These are phyloP conservation scores for Penicillium paneum DNA, from an alignment of 2,329 filamentous ascomycete genomes.

Conservation along the genomic window DNA sequence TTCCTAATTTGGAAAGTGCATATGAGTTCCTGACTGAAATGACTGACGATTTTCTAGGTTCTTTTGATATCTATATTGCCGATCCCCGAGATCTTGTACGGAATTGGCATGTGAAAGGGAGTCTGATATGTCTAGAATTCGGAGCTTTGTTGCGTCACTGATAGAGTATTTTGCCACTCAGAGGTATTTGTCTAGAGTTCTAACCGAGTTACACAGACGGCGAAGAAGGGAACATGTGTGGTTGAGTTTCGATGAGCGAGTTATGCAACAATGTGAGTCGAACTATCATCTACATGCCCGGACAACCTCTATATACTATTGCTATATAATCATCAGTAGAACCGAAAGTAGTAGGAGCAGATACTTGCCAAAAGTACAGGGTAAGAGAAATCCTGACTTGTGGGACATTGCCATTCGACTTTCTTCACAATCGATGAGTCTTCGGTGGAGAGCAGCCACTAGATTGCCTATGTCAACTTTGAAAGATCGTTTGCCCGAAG, in stretches of 20 bases:
- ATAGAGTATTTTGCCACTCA: not conserved
- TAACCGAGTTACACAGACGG: not conserved
- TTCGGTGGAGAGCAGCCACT: constrained; percentile 5
- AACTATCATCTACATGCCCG: not conserved
- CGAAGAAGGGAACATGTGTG: not conserved
- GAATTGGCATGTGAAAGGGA: constrained; percentile 5
- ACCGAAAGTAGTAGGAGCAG: not conserved
- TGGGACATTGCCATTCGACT: not conserved
- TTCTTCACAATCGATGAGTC: constrained; percentile 6
- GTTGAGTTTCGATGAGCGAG: not conserved
- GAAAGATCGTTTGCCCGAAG: not conserved
- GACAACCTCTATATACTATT: not conserved
- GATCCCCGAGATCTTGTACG: not conserved
- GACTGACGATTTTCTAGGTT: not conserved
- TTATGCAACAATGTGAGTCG: not conserved
- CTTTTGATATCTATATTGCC: not conserved
- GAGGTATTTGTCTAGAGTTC: not conserved
- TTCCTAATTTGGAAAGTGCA: constrained; percentile 12
- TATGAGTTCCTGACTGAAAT: not conserved
- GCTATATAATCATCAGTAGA: not conserved
- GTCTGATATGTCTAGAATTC: constrained; percentile 11
- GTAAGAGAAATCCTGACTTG: not conserved
- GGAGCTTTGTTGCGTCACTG: not conserved
- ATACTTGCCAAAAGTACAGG: not conserved
- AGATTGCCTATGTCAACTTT: not conserved